A percentile compares a stretch with the other conserved stretches of the same genome.
Evolutionary conservation across 306 rosid species (phyloP).

Genomic region (Spatholobus suberectus): DNA sequence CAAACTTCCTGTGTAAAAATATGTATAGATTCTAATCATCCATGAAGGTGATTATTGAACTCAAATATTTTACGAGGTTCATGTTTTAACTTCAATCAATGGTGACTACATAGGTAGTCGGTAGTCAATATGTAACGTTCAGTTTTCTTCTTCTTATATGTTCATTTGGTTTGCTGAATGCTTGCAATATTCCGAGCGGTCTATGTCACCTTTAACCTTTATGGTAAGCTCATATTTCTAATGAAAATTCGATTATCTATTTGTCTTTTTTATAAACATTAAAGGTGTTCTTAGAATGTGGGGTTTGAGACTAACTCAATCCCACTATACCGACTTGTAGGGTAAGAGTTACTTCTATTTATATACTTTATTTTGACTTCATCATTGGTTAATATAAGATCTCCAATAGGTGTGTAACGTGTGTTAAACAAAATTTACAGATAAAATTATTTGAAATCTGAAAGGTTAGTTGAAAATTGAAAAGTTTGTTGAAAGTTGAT

Average conservation of each 20-base stretch:
- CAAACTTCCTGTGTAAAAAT: not conserved
- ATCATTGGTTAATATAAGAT: too few species aligned
- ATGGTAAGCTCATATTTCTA: not conserved
- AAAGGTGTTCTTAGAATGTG: too few species aligned
- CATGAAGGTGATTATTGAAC: not conserved
- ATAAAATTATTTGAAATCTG: not conserved
- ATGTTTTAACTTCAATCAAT: not conserved
- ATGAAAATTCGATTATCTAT: not conserved
- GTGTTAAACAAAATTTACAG: not conserved
- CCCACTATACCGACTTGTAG: too few species aligned
- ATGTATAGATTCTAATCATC: not conserved
- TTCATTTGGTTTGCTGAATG: not conserved
- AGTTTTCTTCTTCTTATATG: not conserved
- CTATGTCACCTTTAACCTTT: not conserved
- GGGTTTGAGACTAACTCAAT: too few species aligned
- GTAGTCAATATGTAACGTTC: not conserved
- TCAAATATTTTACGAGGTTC: not conserved
- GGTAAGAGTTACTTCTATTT: too few species aligned
- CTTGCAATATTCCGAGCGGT: not conserved
- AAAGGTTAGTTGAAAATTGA: too few species aligned
- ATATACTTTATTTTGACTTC: too few species aligned
- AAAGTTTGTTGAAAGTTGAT: too few species aligned
- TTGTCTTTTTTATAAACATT: not conserved
- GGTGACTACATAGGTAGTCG: not conserved
- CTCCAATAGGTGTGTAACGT: too few species aligned